phyloP scores from a whole-genome alignment of 495 filamentous ascomycete genomes.

The Xylaria scruposa region DNA sequence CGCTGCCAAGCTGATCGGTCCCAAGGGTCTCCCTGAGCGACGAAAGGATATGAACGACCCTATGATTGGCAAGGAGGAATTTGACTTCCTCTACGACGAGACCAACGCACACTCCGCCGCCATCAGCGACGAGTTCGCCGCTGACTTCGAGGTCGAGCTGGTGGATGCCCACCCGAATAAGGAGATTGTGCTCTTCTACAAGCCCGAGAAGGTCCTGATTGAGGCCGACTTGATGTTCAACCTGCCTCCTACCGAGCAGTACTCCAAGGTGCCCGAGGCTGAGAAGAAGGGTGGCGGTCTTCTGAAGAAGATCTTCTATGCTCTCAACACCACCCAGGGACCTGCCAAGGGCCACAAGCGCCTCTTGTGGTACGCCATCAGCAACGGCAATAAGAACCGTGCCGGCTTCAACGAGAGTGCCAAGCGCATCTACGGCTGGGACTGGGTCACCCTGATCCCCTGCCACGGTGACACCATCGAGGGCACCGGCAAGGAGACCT shows the following conservation, averaged over 20 bases:
- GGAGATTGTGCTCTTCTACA: slow-evolving; percentile 86
- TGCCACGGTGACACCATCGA: slow-evolving; percentile 95
- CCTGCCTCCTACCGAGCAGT: slow-evolving; percentile 86
- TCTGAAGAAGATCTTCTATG: slow-evolving; percentile 66
- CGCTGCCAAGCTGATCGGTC: slow-evolving; percentile 77
- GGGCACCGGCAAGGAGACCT: slow-evolving; percentile 75
- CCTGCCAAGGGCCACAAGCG: slow-evolving; percentile 77
- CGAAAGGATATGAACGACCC: slow-evolving; percentile 63
- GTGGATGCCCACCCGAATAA: slow-evolving; percentile 80
- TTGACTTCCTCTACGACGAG: slow-evolving; percentile 66
- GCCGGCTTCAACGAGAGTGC: slow-evolving; percentile 71
- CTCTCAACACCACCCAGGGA: slow-evolving; percentile 66
- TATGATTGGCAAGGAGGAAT: slow-evolving; percentile 71
- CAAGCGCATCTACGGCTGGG: slow-evolving; percentile 75
- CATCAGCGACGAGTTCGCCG: slow-evolving; percentile 79
- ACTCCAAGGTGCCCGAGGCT: slow-evolving; percentile 63
- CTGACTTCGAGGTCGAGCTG: slow-evolving; percentile 86
- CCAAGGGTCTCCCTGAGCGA: slow-evolving; percentile 87
- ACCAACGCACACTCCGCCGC: slow-evolving; percentile 41
- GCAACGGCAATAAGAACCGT: slow-evolving; percentile 62
- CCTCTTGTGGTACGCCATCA: slow-evolving; percentile 80
- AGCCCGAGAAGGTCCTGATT: slow-evolving; percentile 81
- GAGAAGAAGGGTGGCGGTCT: slow-evolving; percentile 62
- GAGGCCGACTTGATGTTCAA: slow-evolving; percentile 94
- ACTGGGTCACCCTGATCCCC: slow-evolving; percentile 85